Conservation (phyloP, 2,329 filamentous ascomycete genomes). For the Emericellopsis atlantica region DNA sequence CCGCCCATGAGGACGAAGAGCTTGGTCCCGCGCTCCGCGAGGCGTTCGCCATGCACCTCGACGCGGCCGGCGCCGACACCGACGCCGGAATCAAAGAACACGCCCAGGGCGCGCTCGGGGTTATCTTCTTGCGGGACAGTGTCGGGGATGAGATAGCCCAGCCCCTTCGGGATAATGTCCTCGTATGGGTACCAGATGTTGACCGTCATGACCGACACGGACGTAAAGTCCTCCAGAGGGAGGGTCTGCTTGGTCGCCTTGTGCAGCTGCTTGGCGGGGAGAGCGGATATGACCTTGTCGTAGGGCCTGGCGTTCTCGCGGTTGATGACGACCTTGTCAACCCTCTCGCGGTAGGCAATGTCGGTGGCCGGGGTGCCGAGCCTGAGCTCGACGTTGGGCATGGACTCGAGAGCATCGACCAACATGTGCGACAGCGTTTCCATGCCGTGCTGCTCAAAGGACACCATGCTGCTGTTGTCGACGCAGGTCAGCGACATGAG, state of each 20-base stretch:
- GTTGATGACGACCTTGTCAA: slow-evolving; percentile 9
- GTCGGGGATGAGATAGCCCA: slow-evolving; percentile 85
- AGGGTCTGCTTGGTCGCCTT: slow-evolving; percentile 22
- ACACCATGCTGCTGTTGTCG: slow-evolving; percentile 9
- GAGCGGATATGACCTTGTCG: slow-evolving; percentile 53
- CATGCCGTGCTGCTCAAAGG: slow-evolving; percentile 43
- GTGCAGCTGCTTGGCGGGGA: slow-evolving; percentile 35
- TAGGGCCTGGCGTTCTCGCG: slow-evolving; percentile 16
- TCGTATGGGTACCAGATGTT: slow-evolving; percentile 72
- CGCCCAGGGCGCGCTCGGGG: slow-evolving; percentile 73
- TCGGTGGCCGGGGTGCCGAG: slow-evolving; percentile 31
- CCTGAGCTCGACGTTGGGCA: slow-evolving; percentile 48
- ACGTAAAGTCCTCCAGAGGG: slow-evolving; percentile 40
- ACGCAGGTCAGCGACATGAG: too few relatives aligned
- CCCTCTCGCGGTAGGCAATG: slow-evolving; percentile 25
- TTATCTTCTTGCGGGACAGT: slow-evolving; percentile 59
- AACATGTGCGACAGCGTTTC: slow-evolving; percentile 45
- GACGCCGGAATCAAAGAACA: slow-evolving; percentile 76
- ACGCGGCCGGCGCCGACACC: slow-evolving; percentile 32
- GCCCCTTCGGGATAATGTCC: slow-evolving; percentile 54
- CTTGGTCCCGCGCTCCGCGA: slow-evolving; percentile 69
- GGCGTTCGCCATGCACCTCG: slow-evolving; percentile 34
- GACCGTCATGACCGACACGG: slow-evolving; percentile 80
- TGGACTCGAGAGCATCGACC: slow-evolving; percentile 31
- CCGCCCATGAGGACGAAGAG: slow-evolving; percentile 91